Evolutionary conservation across 2,329 filamentous ascomycete genomes (phyloP).

Genomic region (Verticillium isaacii): DNA sequence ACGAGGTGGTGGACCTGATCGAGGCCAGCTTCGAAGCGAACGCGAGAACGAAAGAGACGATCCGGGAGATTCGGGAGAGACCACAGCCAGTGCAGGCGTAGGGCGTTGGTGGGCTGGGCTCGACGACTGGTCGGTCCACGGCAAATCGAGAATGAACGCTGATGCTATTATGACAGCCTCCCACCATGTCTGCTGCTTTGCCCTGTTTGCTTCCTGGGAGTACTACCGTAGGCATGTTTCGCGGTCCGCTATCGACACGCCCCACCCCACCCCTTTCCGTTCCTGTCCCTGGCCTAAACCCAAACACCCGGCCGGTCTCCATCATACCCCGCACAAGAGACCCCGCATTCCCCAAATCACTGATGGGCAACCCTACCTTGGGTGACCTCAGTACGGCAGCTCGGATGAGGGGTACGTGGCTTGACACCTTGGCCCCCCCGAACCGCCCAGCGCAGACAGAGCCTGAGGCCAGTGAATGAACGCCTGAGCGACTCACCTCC

Average conservation of each 20-base stretch:
- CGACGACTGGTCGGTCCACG: background rate
- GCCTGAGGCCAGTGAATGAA: background rate
- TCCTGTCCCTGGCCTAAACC: background rate
- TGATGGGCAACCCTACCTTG: too few species aligned
- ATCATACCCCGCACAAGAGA: background rate
- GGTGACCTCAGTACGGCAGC: too few species aligned
- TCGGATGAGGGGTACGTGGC: too few species aligned
- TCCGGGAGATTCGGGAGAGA: constrained; percentile 52
- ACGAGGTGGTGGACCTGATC: constrained; percentile 59
- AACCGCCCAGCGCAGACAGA: too few species aligned
- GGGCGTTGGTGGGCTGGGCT: too few species aligned
- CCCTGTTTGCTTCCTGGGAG: constrained; percentile 3
- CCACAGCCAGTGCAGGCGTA: constrained; percentile 31
- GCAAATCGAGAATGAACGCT: background rate
- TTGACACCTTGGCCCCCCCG: too few species aligned
- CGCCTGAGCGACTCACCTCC: too few species aligned
- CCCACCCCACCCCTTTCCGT: background rate
- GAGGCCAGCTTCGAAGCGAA: constrained; percentile 62
- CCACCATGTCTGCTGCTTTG: background rate
- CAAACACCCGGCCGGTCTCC: background rate
- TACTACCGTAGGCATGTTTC: too few species aligned
- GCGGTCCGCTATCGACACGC: constrained; percentile 8
- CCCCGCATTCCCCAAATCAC: background rate
- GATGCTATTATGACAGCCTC: background rate
- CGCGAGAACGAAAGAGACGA: constrained; percentile 50